Conservation (phyloP, 257 asterid genomes). For the Solanum virginianum region DNA sequence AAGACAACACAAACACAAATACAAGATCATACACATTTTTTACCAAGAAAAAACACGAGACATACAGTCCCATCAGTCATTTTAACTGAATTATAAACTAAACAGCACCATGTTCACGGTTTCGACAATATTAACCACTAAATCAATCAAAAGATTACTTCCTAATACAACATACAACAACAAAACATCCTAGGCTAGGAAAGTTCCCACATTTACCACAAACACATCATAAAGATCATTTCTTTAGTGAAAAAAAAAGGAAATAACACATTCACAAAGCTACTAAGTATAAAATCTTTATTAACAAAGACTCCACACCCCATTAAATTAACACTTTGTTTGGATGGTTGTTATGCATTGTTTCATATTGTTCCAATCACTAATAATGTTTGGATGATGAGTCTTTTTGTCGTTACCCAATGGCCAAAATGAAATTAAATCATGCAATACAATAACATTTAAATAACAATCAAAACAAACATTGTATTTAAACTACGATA, state of each 20-base stretch:
- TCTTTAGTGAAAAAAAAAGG: neutral
- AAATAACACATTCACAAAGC: neutral
- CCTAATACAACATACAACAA: neutral
- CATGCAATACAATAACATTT: no score
- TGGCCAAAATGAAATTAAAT: no score
- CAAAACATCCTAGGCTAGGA: neutral
- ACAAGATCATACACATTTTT: neutral
- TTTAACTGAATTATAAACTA: neutral
- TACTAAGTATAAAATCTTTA: neutral
- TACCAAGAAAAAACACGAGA: neutral
- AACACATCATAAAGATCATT: neutral
- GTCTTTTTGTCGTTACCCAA: no score
- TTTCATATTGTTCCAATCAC: no score
- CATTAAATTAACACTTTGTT: neutral
- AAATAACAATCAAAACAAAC: no score
- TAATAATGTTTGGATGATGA: no score
- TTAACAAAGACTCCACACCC: neutral
- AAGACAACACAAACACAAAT: neutral
- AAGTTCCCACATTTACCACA: neutral
- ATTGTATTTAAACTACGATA: no score
- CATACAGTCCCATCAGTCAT: neutral
- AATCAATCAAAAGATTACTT: neutral
- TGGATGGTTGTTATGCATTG: no score
- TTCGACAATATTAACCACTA: neutral
- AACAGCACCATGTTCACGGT: neutral